Conservation (phyloP, 345 rosid species). For the Brassica nigra region DNA sequence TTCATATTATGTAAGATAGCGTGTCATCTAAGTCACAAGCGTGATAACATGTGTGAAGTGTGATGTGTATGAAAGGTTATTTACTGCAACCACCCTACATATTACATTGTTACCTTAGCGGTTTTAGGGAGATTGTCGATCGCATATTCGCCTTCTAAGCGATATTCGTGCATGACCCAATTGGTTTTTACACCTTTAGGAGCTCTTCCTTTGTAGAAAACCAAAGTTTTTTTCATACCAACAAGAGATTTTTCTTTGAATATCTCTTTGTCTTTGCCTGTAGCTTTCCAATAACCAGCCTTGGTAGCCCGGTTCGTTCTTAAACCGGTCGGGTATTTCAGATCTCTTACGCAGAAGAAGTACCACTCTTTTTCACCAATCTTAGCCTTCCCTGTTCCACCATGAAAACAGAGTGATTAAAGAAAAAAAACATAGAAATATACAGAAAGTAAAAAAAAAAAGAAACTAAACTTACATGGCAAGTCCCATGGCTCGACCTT, state of each 20-base stretch:
- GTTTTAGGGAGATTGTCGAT: conserved; percentile 45
- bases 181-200: conserved; percentile 77
- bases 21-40: background rate
- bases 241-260: conserved; percentile 53
- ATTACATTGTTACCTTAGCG: conserved; percentile 49
- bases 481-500: conserved; percentile 95
- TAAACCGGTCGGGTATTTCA: conserved; percentile 76
- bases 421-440: background rate
- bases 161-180: conserved; percentile 85
- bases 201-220: conserved; percentile 81
- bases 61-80: background rate
- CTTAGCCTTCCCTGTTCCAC: conserved; percentile 33
- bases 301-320: conserved; percentile 59
- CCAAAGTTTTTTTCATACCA: conserved; percentile 89
- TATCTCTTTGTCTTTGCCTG: conserved; percentile 62
- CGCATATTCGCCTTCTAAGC: conserved; percentile 63
- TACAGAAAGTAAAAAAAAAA: background rate
- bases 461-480: conserved; percentile 54
- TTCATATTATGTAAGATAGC: too few species aligned
- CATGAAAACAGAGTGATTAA: background rate
- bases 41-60: background rate
- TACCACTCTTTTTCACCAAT: conserved; percentile 66
- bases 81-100: background rate
- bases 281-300: conserved; percentile 64
- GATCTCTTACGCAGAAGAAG: conserved; percentile 65